Evolutionary conservation across 495 filamentous ascomycete species (phyloP), one percentile per base, ranked within the genome.

Genomic region (Xylaria intraflava): DNA sequence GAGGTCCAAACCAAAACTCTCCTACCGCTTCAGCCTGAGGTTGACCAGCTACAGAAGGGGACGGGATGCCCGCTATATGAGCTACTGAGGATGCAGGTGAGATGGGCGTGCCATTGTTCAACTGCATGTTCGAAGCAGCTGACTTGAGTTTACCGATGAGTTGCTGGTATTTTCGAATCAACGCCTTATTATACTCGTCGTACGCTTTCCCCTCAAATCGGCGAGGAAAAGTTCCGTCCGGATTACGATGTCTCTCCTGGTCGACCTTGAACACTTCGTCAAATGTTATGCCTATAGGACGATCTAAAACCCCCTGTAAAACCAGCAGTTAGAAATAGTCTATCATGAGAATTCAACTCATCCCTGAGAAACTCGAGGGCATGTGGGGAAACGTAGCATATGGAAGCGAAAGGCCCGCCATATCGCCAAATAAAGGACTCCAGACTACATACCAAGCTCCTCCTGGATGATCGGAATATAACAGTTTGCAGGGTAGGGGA

Each of bases 401-500:
- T 17, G 35, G 16, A 19, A 24, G 4, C 3, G 9, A 27, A 4
- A 17, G n/a, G 43, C 17, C 16, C 16, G 43, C n/a, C 43, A 24
- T 27, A 46, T 24, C 11, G 12, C 2, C 7, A 9, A n/a, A 26
- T 14, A 3, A 49, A 33, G 35, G 35, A n/a, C 31, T 33, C 2
- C 10, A 12, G 11, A 12, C 16, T 38, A 38, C 35, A 11, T 38
- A 38, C 35, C 22, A 55, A 36, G 11, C 35, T 55, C 49, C 71
- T 67, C 27, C 77, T 69, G 8, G 78, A 72, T 1, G 83, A 79
- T 17, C 75, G 74, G 53, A 85, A 88, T 14, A 86, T 66, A 36
- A 86, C 78, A 1, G 54, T 64, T 58, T 86, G 79, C 10, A 89
- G 54, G 2, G 75, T 69, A 0, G 76, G 69, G 0, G 86, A 88